Conservation (phyloP, 306 rosid species). For the Senna tora region DNA sequence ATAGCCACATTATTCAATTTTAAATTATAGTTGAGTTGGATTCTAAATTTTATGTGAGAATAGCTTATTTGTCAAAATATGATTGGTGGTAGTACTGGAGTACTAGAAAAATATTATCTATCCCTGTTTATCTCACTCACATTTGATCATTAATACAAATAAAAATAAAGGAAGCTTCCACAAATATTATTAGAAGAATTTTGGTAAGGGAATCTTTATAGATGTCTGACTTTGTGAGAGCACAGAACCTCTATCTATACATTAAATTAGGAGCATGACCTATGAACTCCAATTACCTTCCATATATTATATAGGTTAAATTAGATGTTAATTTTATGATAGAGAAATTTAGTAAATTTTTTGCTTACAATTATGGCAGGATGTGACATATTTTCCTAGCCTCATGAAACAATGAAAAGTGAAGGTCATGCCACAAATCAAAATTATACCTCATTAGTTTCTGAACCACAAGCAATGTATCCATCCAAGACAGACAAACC, state of each 20-base stretch:
- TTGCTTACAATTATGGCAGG: background rate
- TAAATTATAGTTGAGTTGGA: no score
- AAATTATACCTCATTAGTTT: constrained; percentile 71
- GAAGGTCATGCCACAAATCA: background rate
- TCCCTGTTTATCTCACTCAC: no score
- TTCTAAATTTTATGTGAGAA: no score
- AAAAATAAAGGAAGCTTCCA: constrained; percentile 14
- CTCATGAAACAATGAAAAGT: constrained; percentile 14
- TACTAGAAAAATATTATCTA: no score
- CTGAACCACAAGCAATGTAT: constrained; percentile 76
- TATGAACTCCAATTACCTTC: constrained; percentile 31
- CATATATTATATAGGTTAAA: background rate
- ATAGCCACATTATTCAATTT: no score
- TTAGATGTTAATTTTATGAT: constrained; percentile 7
- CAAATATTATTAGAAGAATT: constrained; percentile 14
- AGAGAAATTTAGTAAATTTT: constrained; percentile 8
- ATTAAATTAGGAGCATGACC: constrained; percentile 1
- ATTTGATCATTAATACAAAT: constrained; percentile 9
- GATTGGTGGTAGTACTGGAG: no score
- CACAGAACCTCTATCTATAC: background rate
- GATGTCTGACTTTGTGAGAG: background rate
- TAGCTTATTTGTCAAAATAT: no score
- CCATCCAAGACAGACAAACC: constrained; percentile 73
- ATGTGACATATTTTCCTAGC: constrained; percentile 20
- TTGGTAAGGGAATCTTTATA: background rate